Conservation (phyloP, 805 yeast species). For the Ogataea nonfermentans region DNA sequence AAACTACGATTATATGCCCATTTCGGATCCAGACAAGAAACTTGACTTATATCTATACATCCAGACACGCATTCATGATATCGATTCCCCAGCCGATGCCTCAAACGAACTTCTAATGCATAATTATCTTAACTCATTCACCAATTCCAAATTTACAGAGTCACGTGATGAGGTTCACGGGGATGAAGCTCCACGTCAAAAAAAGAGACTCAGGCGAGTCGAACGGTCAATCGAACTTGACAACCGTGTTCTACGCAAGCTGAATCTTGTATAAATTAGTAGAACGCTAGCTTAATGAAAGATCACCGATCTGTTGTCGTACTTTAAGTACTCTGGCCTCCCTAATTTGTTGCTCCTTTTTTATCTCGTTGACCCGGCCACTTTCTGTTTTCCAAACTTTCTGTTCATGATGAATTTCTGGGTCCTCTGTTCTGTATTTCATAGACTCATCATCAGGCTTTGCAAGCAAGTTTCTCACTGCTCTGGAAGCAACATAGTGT, state of each 20-base stretch:
- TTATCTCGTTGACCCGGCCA: constrained; percentile 20
- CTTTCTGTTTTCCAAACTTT: constrained; percentile 21
- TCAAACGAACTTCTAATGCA: constrained; percentile 7
- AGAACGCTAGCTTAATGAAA: constrained; percentile 9
- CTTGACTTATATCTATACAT: constrained; percentile 20
- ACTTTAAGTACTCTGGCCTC: constrained; percentile 27
- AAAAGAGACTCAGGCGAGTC: constrained; percentile 10
- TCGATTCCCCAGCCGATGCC: constrained; percentile 2
- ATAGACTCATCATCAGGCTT: constrained; percentile 16
- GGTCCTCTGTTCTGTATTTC: constrained; percentile 14
- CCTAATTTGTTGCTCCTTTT: constrained; percentile 26
- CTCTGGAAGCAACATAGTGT: constrained; percentile 39
- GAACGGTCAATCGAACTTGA: constrained; percentile 9
- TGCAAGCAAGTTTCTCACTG: constrained; percentile 23
- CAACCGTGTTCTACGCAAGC: constrained; percentile 1
- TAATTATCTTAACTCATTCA: constrained; percentile 13
- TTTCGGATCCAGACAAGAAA: constrained; percentile 7
- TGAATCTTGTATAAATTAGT: neutral
- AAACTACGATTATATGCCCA: constrained; percentile 14
- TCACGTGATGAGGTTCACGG: neutral
- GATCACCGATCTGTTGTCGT: constrained; percentile 24
- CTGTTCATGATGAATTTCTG: constrained; percentile 8
- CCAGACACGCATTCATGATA: constrained; percentile 15
- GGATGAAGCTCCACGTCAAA: neutral
- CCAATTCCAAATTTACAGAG: constrained; percentile 15